Percentiles rank a stretch among this genome's conserved stretches.
These are phyloP conservation scores for Paratinospora sagittata DNA, from an alignment of 164 flowering plant species.

Conservation along the genomic window DNA sequence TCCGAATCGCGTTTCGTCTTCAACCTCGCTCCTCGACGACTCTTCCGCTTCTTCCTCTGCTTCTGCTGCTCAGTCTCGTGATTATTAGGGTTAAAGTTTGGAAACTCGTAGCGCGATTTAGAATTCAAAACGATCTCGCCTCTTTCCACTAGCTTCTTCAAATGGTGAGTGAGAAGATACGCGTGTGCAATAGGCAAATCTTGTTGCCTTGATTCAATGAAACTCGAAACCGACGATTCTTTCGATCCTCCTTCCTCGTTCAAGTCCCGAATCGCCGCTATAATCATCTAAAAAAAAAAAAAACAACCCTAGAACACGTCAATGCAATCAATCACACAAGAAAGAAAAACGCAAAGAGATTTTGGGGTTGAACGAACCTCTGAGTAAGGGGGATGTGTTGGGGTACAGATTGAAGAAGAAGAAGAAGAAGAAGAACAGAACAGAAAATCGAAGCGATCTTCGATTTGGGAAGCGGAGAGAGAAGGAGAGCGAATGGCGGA, in stretches of 20 bases:
- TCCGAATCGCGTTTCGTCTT: neutral
- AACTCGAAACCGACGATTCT: constrained; percentile 31
- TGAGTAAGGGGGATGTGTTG: constrained; percentile 33
- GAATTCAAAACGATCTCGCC: constrained; percentile 24
- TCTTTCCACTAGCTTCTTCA: constrained; percentile 27
- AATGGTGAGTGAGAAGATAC: constrained; percentile 28
- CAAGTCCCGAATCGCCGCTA: constrained; percentile 28
- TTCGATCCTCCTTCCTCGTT: constrained; percentile 35
- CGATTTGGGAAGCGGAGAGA: constrained; percentile 6
- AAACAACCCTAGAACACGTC: neutral
- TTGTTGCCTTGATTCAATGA: constrained; percentile 21
- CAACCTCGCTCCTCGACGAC: neutral
- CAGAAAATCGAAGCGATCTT: constrained; percentile 12
- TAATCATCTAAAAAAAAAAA: constrained; percentile 34
- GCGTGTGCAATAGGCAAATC: constrained; percentile 38
- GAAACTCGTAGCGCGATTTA: constrained; percentile 20
- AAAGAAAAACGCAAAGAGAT: neutral
- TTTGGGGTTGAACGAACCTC: constrained; percentile 16
- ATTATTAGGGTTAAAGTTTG: neutral
- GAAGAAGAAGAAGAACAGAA: constrained; percentile 7
- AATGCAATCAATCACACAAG: neutral
- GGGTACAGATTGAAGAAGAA: constrained; percentile 9
- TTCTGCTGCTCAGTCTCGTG: neutral
- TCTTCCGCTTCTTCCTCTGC: neutral
- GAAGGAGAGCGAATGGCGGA: neutral